Conservation (phyloP, 1,139 yeast genomes). For the Torulaspora pretoriensis region DNA sequence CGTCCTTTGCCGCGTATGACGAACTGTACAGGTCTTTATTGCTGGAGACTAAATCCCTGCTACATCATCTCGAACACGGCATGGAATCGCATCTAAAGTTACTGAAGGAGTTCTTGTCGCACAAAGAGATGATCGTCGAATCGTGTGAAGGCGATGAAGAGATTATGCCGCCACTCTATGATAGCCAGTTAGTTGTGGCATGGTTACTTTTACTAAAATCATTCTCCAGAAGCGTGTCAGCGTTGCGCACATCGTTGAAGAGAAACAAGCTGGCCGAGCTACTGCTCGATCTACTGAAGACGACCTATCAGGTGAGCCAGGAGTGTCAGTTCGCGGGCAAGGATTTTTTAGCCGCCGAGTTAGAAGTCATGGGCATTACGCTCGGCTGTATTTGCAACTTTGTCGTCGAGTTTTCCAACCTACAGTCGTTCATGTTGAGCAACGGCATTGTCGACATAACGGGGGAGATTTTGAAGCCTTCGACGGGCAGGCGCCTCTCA, state of each 20-base stretch:
- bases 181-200: conserved; percentile 24
- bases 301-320: conserved; percentile 22
- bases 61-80: conserved; percentile 27
- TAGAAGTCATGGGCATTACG: conserved; percentile 46
- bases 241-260: conserved; percentile 64
- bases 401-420: conserved; percentile 74
- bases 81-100: conserved; percentile 25
- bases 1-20: conserved; percentile 31
- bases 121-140: conserved; percentile 16
- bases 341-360: conserved; percentile 36
- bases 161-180: conserved; percentile 27
- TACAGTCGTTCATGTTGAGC: conserved; percentile 54
- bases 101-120: conserved; percentile 22
- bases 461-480: conserved; percentile 34
- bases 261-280: conserved; percentile 52
- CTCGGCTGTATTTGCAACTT: conserved; percentile 73
- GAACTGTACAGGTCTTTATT: conserved; percentile 28
- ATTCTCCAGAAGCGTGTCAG: conserved; percentile 66
- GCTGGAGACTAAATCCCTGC: conserved; percentile 22
- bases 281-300: conserved; percentile 42
- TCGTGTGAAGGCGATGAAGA: conserved; percentile 7
- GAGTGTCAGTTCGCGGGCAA: conserved; percentile 32
- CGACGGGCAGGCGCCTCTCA: conserved; percentile 7
- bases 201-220: conserved; percentile 52
- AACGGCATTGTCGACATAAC: conserved; percentile 52